phyloP scores from a whole-genome alignment of 2,329 filamentous ascomycete species.

The Talaromyces funiculosus region DNA sequence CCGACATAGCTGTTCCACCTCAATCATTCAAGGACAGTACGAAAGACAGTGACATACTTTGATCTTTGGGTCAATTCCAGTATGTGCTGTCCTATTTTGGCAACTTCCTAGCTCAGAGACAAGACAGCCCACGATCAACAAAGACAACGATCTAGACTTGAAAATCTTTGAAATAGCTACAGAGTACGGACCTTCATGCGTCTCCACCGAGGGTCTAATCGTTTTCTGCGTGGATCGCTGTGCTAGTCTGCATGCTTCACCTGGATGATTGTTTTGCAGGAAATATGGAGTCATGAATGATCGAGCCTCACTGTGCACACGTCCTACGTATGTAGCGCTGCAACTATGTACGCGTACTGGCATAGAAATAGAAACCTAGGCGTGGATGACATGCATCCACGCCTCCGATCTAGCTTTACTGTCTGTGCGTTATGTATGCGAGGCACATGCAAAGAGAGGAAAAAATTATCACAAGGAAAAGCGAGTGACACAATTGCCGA shows the following conservation, averaged over 20 bases:
- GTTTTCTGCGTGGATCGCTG: not conserved
- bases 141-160: not conserved
- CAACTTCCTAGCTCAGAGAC: not conserved
- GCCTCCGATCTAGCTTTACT: not conserved
- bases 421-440: not conserved
- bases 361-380: not conserved
- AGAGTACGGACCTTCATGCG: not conserved
- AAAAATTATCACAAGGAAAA: not conserved
- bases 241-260: no score
- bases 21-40: no score
- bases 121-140: not conserved
- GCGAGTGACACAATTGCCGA: not conserved
- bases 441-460: not conserved
- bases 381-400: not conserved
- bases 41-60: not conserved
- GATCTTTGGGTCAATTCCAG: not conserved
- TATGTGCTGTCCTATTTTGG: not conserved
- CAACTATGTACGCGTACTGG: not conserved
- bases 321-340: no score
- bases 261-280: not conserved
- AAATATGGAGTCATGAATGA: not conserved
- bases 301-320: not conserved
- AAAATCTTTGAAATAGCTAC: not conserved
- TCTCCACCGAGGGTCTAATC: not conserved
- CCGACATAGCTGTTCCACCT: no score